Evolutionary conservation across 805 yeast genomes (phyloP).

Genomic region (Metschnikowia lunata): DNA sequence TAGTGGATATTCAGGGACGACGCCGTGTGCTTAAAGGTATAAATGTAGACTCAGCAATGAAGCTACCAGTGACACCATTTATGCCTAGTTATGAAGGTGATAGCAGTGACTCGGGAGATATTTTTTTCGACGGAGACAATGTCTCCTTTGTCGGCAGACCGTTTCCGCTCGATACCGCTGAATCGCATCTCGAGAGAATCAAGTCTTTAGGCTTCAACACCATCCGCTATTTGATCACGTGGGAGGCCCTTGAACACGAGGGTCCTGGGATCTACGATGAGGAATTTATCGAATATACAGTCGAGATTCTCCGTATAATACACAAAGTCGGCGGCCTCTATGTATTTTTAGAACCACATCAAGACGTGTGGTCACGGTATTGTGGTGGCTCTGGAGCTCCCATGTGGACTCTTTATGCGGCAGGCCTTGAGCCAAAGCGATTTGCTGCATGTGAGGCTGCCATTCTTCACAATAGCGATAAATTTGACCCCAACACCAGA

Average conservation of each 20-base stretch:
- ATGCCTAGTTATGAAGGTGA: constrained; percentile 40
- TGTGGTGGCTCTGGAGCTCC: constrained; percentile 95
- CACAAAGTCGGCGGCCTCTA: constrained; percentile 66
- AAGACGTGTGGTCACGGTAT: constrained; percentile 89
- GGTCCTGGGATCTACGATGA: constrained; percentile 85
- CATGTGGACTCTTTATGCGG: constrained; percentile 85
- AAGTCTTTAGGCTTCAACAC: constrained; percentile 80
- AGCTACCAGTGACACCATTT: constrained; percentile 59
- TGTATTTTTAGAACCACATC: constrained; percentile 84
- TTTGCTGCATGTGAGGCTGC: constrained; percentile 78
- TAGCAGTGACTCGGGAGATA: constrained; percentile 30
- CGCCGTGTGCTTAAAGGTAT: constrained; percentile 70
- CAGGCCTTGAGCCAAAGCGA: constrained; percentile 77
- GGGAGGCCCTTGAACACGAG: constrained; percentile 90
- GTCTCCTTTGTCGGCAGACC: constrained; percentile 86
- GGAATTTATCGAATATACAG: constrained; percentile 67
- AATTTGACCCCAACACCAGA: constrained; percentile 31
- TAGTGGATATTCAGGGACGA: constrained; percentile 55
- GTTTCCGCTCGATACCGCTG: constrained; percentile 70
- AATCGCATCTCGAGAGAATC: constrained; percentile 61
- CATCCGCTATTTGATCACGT: constrained; percentile 70
- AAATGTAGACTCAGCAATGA: constrained; percentile 71
- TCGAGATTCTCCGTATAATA: constrained; percentile 55
- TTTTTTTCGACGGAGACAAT: constrained; percentile 64
- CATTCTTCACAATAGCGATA: constrained; percentile 55